Conservation (phyloP, 2,329 filamentous ascomycete species). For the Elsinoe fawcettii region DNA sequence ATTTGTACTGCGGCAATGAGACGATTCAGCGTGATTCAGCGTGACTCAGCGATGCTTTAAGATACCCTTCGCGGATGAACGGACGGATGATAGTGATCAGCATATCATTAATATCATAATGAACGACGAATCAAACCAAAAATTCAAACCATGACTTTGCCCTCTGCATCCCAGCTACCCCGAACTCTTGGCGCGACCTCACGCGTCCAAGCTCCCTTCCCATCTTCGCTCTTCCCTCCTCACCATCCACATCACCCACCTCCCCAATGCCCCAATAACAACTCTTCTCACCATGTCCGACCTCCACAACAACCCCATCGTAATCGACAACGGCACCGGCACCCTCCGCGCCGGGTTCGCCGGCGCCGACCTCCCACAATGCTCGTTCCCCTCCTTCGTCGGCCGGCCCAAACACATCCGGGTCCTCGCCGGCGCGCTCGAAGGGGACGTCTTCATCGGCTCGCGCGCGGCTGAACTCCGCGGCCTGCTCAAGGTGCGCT, state of each 20-base stretch:
- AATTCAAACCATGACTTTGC: too few relatives aligned
- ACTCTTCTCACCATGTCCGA: slow-evolving; percentile 52
- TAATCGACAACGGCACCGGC: slow-evolving; percentile 97
- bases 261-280: neutral
- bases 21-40: neutral
- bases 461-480: slow-evolving; percentile 83
- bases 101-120: slow-evolving; percentile 9
- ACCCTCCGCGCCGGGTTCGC: slow-evolving; percentile 97
- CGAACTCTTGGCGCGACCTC: slow-evolving; percentile 5
- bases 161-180: too few relatives aligned
- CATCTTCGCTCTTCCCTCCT: neutral
- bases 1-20: neutral
- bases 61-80: slow-evolving; percentile 10
- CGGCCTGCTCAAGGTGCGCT: slow-evolving; percentile 88
- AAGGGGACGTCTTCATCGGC: slow-evolving; percentile 96
- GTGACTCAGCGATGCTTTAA: slow-evolving; percentile 1
- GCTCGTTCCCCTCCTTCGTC: slow-evolving; percentile 95
- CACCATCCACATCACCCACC: too few relatives aligned
- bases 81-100: neutral
- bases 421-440: slow-evolving; percentile 89
- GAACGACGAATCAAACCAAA: too few relatives aligned
- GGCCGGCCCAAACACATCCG: slow-evolving; percentile 91
- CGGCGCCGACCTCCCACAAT: slow-evolving; percentile 90
- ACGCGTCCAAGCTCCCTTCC: neutral
- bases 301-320: slow-evolving; percentile 95